These are phyloP conservation scores for Pleurotus giganteus DNA, from an alignment of 768 basidiomycete genomes.

Conservation along the genomic window DNA sequence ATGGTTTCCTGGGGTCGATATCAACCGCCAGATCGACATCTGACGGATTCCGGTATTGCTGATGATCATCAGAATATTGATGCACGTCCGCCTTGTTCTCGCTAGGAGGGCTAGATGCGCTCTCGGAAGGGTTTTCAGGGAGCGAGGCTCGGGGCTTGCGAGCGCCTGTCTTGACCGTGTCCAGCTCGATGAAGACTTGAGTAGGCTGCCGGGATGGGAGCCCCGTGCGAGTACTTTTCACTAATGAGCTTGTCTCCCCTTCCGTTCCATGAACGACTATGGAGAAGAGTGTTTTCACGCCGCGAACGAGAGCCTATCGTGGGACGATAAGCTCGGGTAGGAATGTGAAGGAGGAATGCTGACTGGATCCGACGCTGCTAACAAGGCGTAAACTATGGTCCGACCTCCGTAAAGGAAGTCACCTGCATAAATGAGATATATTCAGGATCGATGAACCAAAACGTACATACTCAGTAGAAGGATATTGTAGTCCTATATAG, in stretches of 20 bases:
- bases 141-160: neutral
- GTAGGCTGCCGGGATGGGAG: neutral
- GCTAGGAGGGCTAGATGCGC: neutral
- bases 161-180: neutral
- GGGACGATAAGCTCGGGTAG: neutral
- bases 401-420: conserved; percentile 15
- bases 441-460: neutral
- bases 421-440: neutral
- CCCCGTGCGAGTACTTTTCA: neutral
- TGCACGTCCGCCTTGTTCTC: neutral
- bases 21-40: neutral
- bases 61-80: no score
- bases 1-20: neutral
- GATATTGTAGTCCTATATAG: neutral
- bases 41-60: no score
- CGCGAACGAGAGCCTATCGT: neutral
- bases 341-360: neutral
- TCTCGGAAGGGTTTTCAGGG: no score
- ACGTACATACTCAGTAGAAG: neutral
- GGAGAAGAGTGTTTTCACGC: neutral
- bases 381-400: conserved; percentile 13
- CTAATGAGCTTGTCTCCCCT: neutral
- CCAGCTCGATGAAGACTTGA: conserved; percentile 1
- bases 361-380: conserved; percentile 15
- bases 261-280: neutral